Evolutionary conservation across 768 basidiomycete genomes (phyloP).

Genomic region (Cyclocybe aegerita): DNA sequence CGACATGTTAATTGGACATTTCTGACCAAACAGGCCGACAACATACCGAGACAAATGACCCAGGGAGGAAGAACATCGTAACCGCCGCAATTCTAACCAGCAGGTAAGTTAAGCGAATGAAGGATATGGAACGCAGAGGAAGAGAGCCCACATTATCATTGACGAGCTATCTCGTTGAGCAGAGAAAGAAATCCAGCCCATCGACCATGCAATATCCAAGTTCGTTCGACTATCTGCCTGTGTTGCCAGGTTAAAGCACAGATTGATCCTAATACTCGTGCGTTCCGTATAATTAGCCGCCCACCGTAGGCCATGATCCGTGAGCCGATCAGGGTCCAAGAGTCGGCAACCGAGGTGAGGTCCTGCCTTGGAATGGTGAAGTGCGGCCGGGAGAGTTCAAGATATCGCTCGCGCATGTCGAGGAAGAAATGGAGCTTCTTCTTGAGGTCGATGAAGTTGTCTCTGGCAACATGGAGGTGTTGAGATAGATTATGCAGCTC

Average conservation of each 20-base stretch:
- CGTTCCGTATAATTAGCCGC: constrained; percentile 10
- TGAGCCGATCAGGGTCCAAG: not conserved
- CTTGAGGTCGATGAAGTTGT: too few species aligned
- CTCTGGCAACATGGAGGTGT: too few species aligned
- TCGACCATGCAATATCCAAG: constrained; percentile 11
- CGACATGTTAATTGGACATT: not conserved
- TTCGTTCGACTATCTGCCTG: constrained; percentile 16
- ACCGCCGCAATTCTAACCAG: constrained; percentile 13
- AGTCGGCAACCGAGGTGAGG: constrained; percentile 2
- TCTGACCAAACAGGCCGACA: not conserved
- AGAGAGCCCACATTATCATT: constrained; percentile 14
- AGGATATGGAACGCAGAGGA: not conserved
- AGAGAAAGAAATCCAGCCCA: constrained; percentile 10
- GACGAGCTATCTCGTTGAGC: constrained; percentile 17
- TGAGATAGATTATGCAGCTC: too few species aligned
- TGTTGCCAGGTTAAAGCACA: constrained; percentile 11
- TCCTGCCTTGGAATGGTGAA: not conserved
- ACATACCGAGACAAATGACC: constrained; percentile 14
- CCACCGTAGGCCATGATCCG: constrained; percentile 1
- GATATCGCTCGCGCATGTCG: too few species aligned
- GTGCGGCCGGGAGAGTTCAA: too few species aligned
- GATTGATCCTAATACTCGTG: constrained; percentile 14
- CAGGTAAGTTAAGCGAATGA: not conserved
- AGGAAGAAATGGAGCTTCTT: too few species aligned
- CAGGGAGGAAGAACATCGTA: constrained; percentile 18